Conservation (phyloP, 148 eudicot genomes). For the Fagopyrum esculentum region DNA sequence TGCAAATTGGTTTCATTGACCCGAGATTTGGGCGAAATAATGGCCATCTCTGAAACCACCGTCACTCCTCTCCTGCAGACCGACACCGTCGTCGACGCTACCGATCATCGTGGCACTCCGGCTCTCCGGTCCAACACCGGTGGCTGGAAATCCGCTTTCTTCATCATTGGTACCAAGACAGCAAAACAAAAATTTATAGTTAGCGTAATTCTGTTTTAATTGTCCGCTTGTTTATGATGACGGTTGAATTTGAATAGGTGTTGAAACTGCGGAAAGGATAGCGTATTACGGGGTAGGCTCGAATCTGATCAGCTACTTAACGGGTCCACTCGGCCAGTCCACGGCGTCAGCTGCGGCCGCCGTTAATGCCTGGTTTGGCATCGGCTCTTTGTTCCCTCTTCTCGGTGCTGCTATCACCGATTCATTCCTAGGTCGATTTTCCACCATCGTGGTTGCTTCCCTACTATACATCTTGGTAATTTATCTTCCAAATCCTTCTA, state of each 20-base stretch:
- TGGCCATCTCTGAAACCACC: not conserved
- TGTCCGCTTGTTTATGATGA: conserved; percentile 1
- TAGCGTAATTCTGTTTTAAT: not conserved
- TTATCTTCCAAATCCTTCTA: not conserved
- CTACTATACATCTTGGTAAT: conserved; percentile 37
- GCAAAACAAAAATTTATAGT: not conserved
- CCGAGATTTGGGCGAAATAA: not conserved
- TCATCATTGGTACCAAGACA: conserved; percentile 8
- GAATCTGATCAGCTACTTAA: conserved; percentile 21
- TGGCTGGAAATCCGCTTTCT: conserved; percentile 13
- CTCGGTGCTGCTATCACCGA: conserved; percentile 43
- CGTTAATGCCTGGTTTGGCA: conserved; percentile 41
- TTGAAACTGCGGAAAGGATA: conserved; percentile 26
- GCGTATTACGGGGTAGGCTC: not conserved
- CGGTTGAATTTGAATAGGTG: conserved; percentile 13
- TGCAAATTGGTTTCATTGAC: too few relatives aligned
- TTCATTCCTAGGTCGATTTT: conserved; percentile 33
- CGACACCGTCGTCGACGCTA: not conserved
- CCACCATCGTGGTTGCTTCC: conserved; percentile 27
- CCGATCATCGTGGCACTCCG: conserved; percentile 6
- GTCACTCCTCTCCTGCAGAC: not conserved
- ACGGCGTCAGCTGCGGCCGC: conserved; percentile 39
- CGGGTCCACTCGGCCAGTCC: conserved; percentile 34
- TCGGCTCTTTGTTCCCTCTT: conserved; percentile 32
- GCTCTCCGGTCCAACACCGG: conserved; percentile 5